These are phyloP conservation scores for Selenicereus undatus DNA, from an alignment of 148 eudicot genomes.

Conservation along the genomic window DNA sequence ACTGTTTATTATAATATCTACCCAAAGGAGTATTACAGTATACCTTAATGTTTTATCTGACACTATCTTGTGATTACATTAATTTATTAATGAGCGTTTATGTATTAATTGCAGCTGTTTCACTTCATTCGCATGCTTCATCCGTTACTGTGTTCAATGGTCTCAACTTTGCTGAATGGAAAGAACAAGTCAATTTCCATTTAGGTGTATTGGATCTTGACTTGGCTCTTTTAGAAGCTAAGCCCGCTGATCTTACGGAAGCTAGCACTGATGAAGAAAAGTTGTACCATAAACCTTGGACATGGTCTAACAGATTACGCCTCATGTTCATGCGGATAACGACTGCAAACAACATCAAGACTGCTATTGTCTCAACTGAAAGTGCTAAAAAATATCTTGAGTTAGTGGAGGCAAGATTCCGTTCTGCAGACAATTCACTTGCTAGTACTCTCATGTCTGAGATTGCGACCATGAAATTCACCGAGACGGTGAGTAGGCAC, in stretches of 20 bases:
- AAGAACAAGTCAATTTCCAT: background rate
- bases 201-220: background rate
- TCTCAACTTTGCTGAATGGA: background rate
- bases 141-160: conserved; percentile 1
- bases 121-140: background rate
- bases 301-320: conserved; percentile 3
- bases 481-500: background rate
- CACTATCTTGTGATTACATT: background rate
- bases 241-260: background rate
- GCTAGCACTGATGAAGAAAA: background rate
- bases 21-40: background rate
- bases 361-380: background rate
- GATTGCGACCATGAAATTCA: conserved; percentile 18
- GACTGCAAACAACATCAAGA: conserved; percentile 1
- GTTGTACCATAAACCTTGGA: background rate
- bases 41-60: background rate
- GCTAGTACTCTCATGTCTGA: conserved; percentile 13
- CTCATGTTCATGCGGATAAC: background rate
- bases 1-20: background rate
- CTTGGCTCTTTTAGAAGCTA: background rate
- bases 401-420: conserved; percentile 4
- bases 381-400: background rate
- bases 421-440: conserved; percentile 15
- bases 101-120: background rate
- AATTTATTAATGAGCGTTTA: background rate